Conservation (phyloP, 176 grass and related monocot species). For the Cenchrus americanus region DNA sequence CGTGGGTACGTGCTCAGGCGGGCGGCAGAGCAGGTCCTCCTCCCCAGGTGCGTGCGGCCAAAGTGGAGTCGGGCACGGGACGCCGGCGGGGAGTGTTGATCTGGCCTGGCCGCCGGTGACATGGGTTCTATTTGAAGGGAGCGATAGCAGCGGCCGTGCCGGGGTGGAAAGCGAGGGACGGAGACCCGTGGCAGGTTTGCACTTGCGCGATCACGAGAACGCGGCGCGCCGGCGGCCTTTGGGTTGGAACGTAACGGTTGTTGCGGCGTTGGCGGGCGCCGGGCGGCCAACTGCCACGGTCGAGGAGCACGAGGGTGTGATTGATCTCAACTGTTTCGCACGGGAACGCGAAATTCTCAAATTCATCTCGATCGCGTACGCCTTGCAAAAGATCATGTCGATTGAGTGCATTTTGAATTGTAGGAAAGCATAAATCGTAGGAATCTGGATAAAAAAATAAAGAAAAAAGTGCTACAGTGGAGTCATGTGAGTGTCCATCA, state of each 20-base stretch:
- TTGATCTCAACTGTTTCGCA: background rate
- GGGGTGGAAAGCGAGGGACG: conserved; percentile 8
- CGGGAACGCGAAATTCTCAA: too few species aligned
- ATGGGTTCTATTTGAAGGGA: background rate
- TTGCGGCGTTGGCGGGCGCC: background rate
- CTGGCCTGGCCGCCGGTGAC: background rate
- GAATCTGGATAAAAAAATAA: too few species aligned
- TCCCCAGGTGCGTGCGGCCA: background rate
- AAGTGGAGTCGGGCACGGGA: background rate
- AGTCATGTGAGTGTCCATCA: too few species aligned
- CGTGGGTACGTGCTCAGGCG: background rate
- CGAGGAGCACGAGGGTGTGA: background rate
- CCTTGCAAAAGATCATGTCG: too few species aligned
- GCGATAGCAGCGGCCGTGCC: background rate
- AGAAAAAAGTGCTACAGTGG: too few species aligned
- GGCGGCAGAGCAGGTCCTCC: background rate
- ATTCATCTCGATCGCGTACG: too few species aligned
- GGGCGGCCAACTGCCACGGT: background rate
- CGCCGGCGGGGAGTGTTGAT: background rate
- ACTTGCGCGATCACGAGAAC: background rate
- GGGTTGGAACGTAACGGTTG: conserved; percentile 29
- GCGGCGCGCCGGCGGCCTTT: background rate
- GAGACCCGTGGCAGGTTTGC: background rate
- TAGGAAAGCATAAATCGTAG: too few species aligned
- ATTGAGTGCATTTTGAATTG: too few species aligned